Conservation (phyloP, 805 yeast species). For the Tetrapisispora iriomotensis region DNA sequence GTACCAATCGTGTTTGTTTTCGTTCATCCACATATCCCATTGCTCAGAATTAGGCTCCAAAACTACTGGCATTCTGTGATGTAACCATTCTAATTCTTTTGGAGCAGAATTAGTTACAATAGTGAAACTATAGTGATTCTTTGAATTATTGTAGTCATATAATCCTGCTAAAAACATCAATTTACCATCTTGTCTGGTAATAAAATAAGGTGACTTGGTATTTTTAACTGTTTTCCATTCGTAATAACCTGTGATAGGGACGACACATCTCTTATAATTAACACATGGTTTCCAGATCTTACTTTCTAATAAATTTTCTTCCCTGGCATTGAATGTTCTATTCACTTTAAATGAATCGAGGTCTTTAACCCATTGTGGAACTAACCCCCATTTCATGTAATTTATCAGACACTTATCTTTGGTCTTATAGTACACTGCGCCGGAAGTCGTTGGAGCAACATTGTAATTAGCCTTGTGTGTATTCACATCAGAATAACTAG, state of each 20-base stretch:
- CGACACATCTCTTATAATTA: slow-evolving; percentile 50
- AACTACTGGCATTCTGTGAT: slow-evolving; percentile 69
- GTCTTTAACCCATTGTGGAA: slow-evolving; percentile 55
- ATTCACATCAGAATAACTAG: slow-evolving; percentile 2
- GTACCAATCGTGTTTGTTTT: slow-evolving; percentile 30
- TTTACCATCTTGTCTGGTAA: slow-evolving; percentile 42
- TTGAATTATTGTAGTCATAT: slow-evolving; percentile 23
- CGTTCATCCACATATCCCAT: slow-evolving; percentile 58
- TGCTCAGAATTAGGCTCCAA: slow-evolving; percentile 47
- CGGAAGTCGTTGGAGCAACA: slow-evolving; percentile 49
- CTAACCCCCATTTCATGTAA: slow-evolving; percentile 72
- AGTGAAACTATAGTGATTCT: slow-evolving; percentile 42
- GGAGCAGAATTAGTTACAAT: slow-evolving; percentile 70
- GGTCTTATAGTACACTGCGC: slow-evolving; percentile 31
- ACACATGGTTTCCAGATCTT: slow-evolving; percentile 37
- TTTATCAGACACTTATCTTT: slow-evolving; percentile 22
- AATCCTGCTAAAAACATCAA: slow-evolving; percentile 62
- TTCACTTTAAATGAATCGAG: slow-evolving; percentile 27
- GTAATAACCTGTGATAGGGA: slow-evolving; percentile 75
- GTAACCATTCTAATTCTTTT: slow-evolving; percentile 54
- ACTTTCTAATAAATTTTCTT: slow-evolving; percentile 41
- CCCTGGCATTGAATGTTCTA: slow-evolving; percentile 64
- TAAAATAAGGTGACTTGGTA: slow-evolving; percentile 54
- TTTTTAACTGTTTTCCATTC: slow-evolving; percentile 52
- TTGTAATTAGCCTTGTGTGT: slow-evolving; percentile 36